phyloP scores from a whole-genome alignment of 2,329 filamentous ascomycete genomes.

The Kalaharituber pfeilii region DNA sequence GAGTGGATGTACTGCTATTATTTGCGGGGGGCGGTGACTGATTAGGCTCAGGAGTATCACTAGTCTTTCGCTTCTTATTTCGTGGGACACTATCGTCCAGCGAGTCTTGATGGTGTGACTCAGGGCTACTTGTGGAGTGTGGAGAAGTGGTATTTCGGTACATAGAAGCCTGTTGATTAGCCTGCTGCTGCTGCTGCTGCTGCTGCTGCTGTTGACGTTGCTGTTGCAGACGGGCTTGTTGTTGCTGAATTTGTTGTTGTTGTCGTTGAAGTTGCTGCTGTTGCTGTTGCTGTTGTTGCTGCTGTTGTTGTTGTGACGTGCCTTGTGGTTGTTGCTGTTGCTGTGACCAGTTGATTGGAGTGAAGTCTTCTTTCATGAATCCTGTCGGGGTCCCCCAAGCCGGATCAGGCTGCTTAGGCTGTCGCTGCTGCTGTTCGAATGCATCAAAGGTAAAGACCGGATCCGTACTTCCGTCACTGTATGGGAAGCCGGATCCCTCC shows the following conservation, averaged over 20 bases:
- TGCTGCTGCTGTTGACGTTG: background rate
- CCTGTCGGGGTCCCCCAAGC: constrained; percentile 9
- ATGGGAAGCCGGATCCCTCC: constrained; percentile 14
- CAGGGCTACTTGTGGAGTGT: constrained; percentile 14
- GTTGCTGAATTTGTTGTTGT: constrained; percentile 5
- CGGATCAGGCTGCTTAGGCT: background rate
- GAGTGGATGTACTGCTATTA: constrained; percentile 42
- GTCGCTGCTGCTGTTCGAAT: constrained; percentile 4
- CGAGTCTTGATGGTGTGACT: constrained; percentile 14
- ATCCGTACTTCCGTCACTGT: constrained; percentile 14
- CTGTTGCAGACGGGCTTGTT: constrained; percentile 1
- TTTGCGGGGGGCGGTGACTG: constrained; percentile 37
- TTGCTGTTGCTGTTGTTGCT: background rate
- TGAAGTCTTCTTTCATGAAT: constrained; percentile 11
- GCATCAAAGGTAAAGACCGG: constrained; percentile 16
- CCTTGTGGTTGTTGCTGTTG: constrained; percentile 1
- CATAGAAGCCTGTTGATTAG: background rate
- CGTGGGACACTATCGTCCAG: constrained; percentile 14
- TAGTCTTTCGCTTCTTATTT: constrained; percentile 24
- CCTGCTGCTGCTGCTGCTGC: background rate
- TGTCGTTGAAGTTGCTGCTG: background rate
- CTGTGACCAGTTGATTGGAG: constrained; percentile 12
- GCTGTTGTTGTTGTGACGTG: constrained; percentile 8
- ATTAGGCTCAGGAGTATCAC: constrained; percentile 24
- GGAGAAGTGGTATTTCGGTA: constrained; percentile 8